Evolutionary conservation across 306 rosid genomes (phyloP).

Genomic region (Luffa acutangula): DNA sequence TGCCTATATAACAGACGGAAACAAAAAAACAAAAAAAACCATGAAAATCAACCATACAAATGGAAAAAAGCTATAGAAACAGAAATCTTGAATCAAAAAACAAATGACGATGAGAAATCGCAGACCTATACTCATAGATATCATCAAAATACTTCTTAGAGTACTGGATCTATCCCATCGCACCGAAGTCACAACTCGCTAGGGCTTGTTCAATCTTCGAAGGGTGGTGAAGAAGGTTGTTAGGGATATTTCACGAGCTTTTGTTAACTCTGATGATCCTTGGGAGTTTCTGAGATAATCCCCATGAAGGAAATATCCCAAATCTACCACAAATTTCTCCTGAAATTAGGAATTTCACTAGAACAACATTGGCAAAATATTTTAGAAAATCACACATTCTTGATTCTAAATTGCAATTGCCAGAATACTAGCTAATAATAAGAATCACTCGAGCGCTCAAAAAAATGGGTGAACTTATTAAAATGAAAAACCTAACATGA

Average conservation of each 20-base stretch:
- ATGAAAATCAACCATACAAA: not conserved
- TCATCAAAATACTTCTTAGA: constrained; percentile 83
- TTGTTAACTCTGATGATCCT: constrained; percentile 60
- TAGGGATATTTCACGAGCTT: constrained; percentile 74
- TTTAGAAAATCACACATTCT: too few species aligned
- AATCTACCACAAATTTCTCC: constrained; percentile 32
- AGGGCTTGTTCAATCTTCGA: too few species aligned
- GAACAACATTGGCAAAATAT: too few species aligned
- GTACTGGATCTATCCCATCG: constrained; percentile 92
- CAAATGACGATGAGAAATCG: not conserved
- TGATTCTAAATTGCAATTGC: too few species aligned
- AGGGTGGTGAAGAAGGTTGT: not conserved
- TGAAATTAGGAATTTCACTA: not conserved
- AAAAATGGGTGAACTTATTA: too few species aligned
- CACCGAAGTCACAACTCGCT: not conserved
- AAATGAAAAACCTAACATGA: constrained; percentile 54
- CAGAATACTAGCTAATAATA: too few species aligned
- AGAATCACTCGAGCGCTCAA: too few species aligned
- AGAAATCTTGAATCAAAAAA: not conserved
- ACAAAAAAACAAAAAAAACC: not conserved
- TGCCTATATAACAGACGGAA: constrained; percentile 32
- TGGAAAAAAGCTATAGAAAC: not conserved
- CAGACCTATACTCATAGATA: constrained; percentile 70
- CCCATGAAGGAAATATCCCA: constrained; percentile 98
- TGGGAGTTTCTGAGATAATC: constrained; percentile 83